Evolutionary conservation across 2,329 filamentous ascomycete genomes (phyloP).

Genomic region (Diatrype stigma): DNA sequence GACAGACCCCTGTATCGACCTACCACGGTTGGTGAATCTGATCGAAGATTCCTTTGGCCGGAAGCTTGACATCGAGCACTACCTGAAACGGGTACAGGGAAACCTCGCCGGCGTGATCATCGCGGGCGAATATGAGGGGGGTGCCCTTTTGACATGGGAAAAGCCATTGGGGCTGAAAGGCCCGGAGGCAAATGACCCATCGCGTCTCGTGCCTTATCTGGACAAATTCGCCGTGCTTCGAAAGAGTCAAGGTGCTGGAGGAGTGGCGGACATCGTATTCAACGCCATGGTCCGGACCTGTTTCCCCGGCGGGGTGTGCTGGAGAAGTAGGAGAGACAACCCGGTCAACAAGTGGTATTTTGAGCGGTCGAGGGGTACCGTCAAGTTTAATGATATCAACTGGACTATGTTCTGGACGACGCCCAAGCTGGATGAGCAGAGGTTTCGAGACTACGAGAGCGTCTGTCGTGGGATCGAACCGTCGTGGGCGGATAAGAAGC

Average conservation of each 20-base stretch:
- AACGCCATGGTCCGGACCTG: slow-evolving; percentile 90
- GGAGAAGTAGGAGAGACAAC: slow-evolving; percentile 85
- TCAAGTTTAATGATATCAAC: slow-evolving; percentile 74
- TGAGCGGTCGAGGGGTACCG: slow-evolving; percentile 78
- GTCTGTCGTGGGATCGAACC: slow-evolving; percentile 65
- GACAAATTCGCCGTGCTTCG: slow-evolving; percentile 97
- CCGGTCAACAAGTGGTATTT: slow-evolving; percentile 99
- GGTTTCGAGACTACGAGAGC: slow-evolving; percentile 65
- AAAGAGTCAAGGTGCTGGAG: slow-evolving; percentile 81
- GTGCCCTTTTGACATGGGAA: slow-evolving; percentile 94
- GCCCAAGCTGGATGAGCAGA: slow-evolving; percentile 51
- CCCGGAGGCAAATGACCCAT: slow-evolving; percentile 48
- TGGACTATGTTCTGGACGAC: slow-evolving; percentile 99
- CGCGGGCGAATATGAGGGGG: slow-evolving; percentile 93
- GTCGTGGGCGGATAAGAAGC: slow-evolving; percentile 59
- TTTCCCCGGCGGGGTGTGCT: slow-evolving; percentile 85
- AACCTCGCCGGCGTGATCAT: slow-evolving; percentile 89
- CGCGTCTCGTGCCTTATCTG: slow-evolving; percentile 80
- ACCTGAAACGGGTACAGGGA: slow-evolving; percentile 73
- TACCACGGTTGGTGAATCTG: slow-evolving; percentile 75
- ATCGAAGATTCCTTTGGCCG: slow-evolving; percentile 93
- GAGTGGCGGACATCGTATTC: slow-evolving; percentile 94
- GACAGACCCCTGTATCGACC: slow-evolving; percentile 76
- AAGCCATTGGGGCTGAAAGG: slow-evolving; percentile 57
- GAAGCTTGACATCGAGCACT: slow-evolving; percentile 77